Evolutionary conservation across 2,329 filamentous ascomycete species (phyloP).

Genomic region (Cercospora beticola): DNA sequence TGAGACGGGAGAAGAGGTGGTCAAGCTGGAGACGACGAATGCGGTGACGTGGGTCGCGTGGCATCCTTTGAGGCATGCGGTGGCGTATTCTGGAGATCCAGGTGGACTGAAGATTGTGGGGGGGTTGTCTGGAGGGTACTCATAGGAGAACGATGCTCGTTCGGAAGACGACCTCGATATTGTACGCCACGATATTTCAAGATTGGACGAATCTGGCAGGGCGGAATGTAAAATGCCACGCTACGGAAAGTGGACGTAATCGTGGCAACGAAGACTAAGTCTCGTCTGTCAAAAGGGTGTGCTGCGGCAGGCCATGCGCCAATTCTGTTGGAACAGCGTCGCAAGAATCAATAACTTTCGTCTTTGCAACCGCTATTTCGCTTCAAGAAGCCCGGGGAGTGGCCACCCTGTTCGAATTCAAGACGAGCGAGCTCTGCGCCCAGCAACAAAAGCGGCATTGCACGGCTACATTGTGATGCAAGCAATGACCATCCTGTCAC

Average conservation of each 20-base stretch:
- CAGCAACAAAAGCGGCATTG: not conserved
- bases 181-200: not conserved
- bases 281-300: not conserved
- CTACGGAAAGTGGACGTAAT: not conserved
- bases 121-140: slow-evolving; percentile 14
- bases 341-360: not conserved
- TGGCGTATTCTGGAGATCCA: slow-evolving; percentile 69
- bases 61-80: slow-evolving; percentile 71
- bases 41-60: slow-evolving; percentile 68
- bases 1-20: slow-evolving; percentile 70
- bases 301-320: not conserved
- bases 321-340: not conserved
- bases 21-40: slow-evolving; percentile 67
- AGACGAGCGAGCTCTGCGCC: not conserved
- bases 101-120: slow-evolving; percentile 69
- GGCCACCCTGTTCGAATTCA: not conserved
- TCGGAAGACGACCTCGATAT: not conserved
- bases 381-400: not conserved
- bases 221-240: not conserved
- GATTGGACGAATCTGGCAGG: not conserved
- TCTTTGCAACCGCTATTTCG: not conserved
- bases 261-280: not conserved
- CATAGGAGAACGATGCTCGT: not conserved
- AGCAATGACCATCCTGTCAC: not conserved
- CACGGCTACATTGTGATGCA: not conserved